A percentile compares a stretch with the other conserved stretches of the same genome.
phyloP scores from a whole-genome alignment of 768 basidiomycete species.

The Harrya chromipes region DNA sequence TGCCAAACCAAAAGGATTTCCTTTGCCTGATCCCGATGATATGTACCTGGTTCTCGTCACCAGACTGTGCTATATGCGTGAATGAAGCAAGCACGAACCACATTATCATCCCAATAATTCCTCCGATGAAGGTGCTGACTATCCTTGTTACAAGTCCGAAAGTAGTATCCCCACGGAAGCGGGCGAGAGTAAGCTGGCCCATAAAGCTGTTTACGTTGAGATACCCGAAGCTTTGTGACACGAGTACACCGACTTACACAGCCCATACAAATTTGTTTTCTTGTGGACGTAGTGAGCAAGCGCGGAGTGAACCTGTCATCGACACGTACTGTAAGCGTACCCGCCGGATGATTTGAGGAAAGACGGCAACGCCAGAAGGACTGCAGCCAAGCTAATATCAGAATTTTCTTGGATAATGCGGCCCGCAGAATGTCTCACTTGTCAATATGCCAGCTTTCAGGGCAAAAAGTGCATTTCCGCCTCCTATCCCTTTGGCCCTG shows the following conservation, averaged over 20 bases:
- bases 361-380: constrained; percentile 57
- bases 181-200: constrained; percentile 67
- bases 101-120: constrained; percentile 57
- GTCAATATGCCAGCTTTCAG: constrained; percentile 69
- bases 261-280: constrained; percentile 70
- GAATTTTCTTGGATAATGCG: neutral
- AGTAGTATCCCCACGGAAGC: constrained; percentile 74
- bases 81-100: constrained; percentile 45
- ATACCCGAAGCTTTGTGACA: neutral
- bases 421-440: constrained; percentile 33
- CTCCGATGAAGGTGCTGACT: constrained; percentile 62
- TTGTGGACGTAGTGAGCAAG: constrained; percentile 22
- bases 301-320: neutral
- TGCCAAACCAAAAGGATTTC: constrained; percentile 68
- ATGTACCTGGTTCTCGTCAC: constrained; percentile 52
- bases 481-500: constrained; percentile 37
- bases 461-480: constrained; percentile 65
- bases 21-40: constrained; percentile 55
- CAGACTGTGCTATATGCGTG: neutral
- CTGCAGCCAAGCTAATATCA: constrained; percentile 28
- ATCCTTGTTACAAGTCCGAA: constrained; percentile 63
- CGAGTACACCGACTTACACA: constrained; percentile 42
- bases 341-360: constrained; percentile 51
- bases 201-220: constrained; percentile 48
- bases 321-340: constrained; percentile 55